Evolutionary conservation across 805 yeast genomes (phyloP).

Genomic region (Yamadazyma olivae): DNA sequence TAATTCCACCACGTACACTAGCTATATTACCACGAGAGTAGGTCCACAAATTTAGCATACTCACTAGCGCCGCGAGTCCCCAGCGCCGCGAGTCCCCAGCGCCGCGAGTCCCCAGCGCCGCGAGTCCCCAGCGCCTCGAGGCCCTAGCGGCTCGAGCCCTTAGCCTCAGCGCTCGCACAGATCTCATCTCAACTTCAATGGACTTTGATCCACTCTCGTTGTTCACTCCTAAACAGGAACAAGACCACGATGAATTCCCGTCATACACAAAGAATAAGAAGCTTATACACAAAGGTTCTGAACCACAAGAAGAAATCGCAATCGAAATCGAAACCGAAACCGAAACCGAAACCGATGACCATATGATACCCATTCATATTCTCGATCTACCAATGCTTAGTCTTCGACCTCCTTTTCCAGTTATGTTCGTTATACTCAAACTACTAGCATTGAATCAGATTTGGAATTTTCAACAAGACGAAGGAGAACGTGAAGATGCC

Average conservation of each 20-base stretch:
- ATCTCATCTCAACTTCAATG: slow-evolving; percentile 16
- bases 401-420: slow-evolving; percentile 44
- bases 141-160: no score
- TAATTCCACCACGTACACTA: no score
- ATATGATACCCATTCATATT: slow-evolving; percentile 41
- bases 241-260: background rate
- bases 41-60: no score
- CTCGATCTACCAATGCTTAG: slow-evolving; percentile 59
- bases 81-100: no score
- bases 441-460: slow-evolving; percentile 49
- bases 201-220: slow-evolving; percentile 42
- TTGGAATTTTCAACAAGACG: slow-evolving; percentile 45
- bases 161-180: no score
- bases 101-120: no score
- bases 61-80: no score
- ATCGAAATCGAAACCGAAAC: background rate
- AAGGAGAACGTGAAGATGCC: slow-evolving; percentile 1
- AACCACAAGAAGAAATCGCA: no score
- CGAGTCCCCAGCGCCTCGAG: no score
- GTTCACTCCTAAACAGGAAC: slow-evolving; percentile 25
- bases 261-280: no score
- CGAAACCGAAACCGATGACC: slow-evolving; percentile 8
- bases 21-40: no score
- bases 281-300: no score
- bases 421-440: slow-evolving; percentile 42